These are phyloP conservation scores for Geotrichum reessii DNA, from an alignment of 1,139 yeast genomes.

Conservation along the genomic window DNA sequence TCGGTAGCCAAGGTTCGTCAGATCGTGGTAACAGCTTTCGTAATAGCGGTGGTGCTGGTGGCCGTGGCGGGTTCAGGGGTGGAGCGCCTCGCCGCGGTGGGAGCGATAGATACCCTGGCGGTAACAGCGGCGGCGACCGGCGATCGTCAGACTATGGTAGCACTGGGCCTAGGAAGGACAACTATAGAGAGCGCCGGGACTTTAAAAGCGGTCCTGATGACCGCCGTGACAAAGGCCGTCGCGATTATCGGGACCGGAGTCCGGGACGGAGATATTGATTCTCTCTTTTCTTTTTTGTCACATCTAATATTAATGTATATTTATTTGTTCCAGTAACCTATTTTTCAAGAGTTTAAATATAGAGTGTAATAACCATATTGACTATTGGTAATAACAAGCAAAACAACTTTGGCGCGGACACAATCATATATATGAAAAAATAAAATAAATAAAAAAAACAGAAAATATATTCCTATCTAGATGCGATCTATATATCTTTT, in stretches of 20 bases:
- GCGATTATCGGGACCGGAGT: conserved; percentile 15
- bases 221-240: conserved; percentile 4
- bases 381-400: too few species aligned
- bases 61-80: conserved; percentile 20
- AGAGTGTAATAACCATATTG: too few species aligned
- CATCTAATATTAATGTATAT: not conserved
- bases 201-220: conserved; percentile 2
- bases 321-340: not conserved
- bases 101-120: conserved; percentile 18
- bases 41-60: conserved; percentile 11
- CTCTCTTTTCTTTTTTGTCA: not conserved
- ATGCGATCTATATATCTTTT: too few species aligned
- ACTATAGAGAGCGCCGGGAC: conserved; percentile 16
- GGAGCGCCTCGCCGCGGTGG: conserved; percentile 17
- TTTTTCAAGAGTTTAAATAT: too few species aligned
- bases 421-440: too few species aligned
- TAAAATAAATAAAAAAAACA: too few species aligned
- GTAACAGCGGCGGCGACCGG: conserved; percentile 16
- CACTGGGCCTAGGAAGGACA: not conserved
- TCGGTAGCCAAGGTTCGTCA: conserved; percentile 12
- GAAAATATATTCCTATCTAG: too few species aligned
- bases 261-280: conserved; percentile 13
- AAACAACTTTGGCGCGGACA: too few species aligned
- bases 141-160: conserved; percentile 1
- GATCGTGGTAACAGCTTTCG: conserved; percentile 16